Conservation (phyloP, 257 asterid species). For the Solanum etuberosum region DNA sequence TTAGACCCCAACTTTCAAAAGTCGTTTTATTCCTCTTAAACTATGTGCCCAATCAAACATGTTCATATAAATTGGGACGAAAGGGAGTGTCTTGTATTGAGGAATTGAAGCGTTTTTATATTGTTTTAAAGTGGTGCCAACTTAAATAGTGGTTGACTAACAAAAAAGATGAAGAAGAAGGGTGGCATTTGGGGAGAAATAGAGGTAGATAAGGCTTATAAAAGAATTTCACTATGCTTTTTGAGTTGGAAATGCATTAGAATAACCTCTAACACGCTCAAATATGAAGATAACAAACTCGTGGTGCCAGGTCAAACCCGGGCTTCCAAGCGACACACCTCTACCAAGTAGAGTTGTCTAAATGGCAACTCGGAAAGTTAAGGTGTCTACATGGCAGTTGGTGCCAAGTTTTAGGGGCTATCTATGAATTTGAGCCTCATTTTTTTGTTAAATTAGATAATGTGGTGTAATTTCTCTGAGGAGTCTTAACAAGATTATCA, state of each 20-base stretch:
- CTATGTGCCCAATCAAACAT: background rate
- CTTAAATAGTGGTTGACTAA: background rate
- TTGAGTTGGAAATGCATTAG: background rate
- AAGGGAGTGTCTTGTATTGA: background rate
- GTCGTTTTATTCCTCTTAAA: background rate
- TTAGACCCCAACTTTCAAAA: background rate
- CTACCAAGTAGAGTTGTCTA: background rate
- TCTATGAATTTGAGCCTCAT: background rate
- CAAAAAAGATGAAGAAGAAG: background rate
- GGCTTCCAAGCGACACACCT: background rate
- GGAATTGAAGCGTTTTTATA: background rate
- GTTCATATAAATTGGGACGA: background rate
- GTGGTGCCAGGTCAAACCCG: background rate
- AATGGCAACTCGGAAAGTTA: background rate
- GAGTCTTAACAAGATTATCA: background rate
- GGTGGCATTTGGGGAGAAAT: background rate
- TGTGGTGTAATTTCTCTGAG: background rate
- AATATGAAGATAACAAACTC: background rate
- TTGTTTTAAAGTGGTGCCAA: background rate
- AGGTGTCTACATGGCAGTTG: background rate
- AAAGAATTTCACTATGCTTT: background rate
- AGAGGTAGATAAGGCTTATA: background rate
- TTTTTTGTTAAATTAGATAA: background rate
- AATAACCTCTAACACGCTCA: background rate
- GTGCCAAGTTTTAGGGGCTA: background rate